Percentiles rank a stretch among this genome's conserved stretches.
Conservation (phyloP, 1,284 basidiomycete species). For the Malassezia brasiliensis region DNA sequence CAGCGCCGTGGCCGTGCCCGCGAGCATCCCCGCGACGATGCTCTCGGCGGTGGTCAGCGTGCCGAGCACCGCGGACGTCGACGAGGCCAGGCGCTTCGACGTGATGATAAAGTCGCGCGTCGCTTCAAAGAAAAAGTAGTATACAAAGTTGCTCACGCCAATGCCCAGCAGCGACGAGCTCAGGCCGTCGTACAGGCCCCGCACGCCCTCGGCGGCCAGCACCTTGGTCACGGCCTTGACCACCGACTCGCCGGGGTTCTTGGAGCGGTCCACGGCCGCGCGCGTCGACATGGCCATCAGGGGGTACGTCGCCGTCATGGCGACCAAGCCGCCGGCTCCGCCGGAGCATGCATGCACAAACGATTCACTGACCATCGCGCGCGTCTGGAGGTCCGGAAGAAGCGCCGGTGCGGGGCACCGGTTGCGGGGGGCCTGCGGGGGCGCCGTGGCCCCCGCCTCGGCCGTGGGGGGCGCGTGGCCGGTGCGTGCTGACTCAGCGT, state of each 20-base stretch:
- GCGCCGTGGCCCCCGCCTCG: too few species aligned
- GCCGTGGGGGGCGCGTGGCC: background rate
- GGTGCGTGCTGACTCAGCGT: constrained; percentile 3
- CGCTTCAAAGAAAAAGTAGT: constrained; percentile 50
- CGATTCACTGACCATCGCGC: constrained; percentile 56
- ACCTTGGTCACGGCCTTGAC: constrained; percentile 58
- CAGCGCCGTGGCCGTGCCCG: constrained; percentile 80
- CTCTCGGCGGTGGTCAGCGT: constrained; percentile 72
- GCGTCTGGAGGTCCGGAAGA: too few species aligned
- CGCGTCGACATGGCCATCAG: constrained; percentile 84
- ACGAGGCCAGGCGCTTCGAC: constrained; percentile 51
- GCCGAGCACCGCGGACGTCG: constrained; percentile 34
- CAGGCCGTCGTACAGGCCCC: constrained; percentile 79
- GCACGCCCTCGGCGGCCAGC: constrained; percentile 71
- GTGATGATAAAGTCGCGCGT: constrained; percentile 43
- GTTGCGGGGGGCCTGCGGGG: too few species aligned
- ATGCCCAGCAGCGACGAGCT: constrained; percentile 79
- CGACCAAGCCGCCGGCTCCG: constrained; percentile 73
- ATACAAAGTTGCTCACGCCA: constrained; percentile 75
- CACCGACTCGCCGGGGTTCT: constrained; percentile 56
- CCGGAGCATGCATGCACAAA: constrained; percentile 81
- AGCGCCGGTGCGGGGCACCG: too few species aligned
- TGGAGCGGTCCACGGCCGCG: constrained; percentile 79
- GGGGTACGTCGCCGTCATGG: constrained; percentile 52
- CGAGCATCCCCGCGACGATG: constrained; percentile 77